Evolutionary conservation across 2,329 filamentous ascomycete species (phyloP).

Genomic region (Ophiocordyceps camponoti-rufipedis): DNA sequence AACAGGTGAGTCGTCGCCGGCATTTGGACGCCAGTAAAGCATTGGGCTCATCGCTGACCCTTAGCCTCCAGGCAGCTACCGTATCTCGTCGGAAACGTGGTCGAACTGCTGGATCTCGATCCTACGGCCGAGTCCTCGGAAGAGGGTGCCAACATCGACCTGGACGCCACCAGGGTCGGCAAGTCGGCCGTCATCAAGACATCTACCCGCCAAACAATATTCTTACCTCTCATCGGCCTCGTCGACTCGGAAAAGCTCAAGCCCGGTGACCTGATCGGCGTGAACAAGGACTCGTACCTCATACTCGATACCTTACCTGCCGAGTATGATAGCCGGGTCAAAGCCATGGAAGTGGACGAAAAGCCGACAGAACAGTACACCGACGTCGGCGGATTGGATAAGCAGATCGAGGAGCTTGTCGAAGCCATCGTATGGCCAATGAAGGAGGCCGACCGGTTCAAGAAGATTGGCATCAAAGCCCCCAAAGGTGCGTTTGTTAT

Average conservation of each 20-base stretch:
- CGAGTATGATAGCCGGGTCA: conserved; percentile 96
- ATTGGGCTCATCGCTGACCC: not conserved
- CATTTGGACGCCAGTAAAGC: not conserved
- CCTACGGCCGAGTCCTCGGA: conserved; percentile 90
- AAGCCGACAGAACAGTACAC: conserved; percentile 99
- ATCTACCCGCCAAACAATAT: conserved; percentile 94
- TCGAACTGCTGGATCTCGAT: conserved; percentile 91
- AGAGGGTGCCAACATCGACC: conserved; percentile 95
- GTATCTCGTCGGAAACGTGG: conserved; percentile 95
- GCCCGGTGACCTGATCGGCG: conserved; percentile 89
- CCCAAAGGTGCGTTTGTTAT: conserved; percentile 57
- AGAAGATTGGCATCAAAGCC: conserved; percentile 99
- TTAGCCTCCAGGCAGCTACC: conserved; percentile 59
- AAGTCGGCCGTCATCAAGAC: conserved; percentile 99
- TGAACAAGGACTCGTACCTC: conserved; percentile 98
- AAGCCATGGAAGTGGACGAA: conserved; percentile 99
- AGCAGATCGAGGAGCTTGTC: conserved; percentile 97
- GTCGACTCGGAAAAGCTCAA: conserved; percentile 92
- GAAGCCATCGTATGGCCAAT: conserved; percentile 99
- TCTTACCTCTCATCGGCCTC: conserved; percentile 88
- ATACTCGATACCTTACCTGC: conserved; percentile 92
- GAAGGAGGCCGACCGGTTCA: conserved; percentile 98
- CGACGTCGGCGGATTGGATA: conserved; percentile 91
- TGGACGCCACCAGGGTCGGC: conserved; percentile 89
- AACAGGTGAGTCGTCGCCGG: conserved; percentile 51